Evolutionary conservation across 345 rosid genomes (phyloP).

Genomic region (Melastoma malabathricum): DNA sequence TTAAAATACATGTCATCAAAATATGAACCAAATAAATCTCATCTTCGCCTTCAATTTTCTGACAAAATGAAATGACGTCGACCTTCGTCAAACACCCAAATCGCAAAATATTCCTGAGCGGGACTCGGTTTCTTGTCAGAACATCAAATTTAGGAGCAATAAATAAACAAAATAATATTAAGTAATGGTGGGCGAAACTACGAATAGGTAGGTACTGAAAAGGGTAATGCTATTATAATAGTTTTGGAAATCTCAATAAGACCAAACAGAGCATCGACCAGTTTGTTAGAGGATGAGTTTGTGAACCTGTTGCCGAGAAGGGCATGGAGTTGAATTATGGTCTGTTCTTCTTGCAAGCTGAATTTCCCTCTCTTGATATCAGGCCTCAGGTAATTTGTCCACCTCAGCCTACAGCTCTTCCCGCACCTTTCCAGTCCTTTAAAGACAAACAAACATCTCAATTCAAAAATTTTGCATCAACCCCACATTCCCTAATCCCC

Average conservation of each 20-base stretch:
- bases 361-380: conserved; percentile 92
- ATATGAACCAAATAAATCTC: no score
- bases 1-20: neutral
- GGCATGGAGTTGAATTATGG: conserved; percentile 94
- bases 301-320: conserved; percentile 78
- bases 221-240: no score
- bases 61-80: no score
- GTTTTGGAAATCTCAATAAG: no score
- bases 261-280: no score
- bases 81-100: no score
- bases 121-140: conserved; percentile 4
- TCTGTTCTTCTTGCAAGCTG: conserved; percentile 83
- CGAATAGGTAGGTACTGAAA: neutral
- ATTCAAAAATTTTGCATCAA: no score
- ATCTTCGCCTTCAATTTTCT: no score
- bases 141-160: conserved; percentile 7
- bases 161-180: conserved; percentile 1
- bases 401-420: conserved; percentile 87
- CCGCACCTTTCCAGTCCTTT: conserved; percentile 85
- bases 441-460: neutral
- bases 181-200: neutral
- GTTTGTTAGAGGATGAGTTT: neutral
- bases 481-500: no score
- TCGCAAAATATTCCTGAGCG: no score
- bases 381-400: conserved; percentile 90